phyloP scores from a whole-genome alignment of 352 stramenopile genomes.

The Globisporangium camurandrum region DNA sequence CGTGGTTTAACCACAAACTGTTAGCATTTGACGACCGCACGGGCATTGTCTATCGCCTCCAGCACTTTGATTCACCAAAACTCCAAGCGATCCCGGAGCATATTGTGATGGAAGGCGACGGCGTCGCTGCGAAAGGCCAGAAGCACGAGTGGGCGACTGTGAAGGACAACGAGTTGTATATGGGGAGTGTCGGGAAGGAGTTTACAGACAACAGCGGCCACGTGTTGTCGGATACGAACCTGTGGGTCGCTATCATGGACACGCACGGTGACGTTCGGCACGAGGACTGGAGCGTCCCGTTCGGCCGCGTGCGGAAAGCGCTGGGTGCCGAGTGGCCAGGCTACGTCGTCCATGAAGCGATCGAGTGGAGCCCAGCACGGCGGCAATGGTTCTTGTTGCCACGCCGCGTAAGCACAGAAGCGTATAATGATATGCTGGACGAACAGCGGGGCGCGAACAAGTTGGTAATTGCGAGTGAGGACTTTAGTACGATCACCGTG shows the following conservation, averaged over 20 bases:
- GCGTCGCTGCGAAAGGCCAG: slow-evolving; percentile 95
- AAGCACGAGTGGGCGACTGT: slow-evolving; percentile 99
- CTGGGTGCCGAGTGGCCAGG: slow-evolving; percentile 86
- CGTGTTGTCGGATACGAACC: slow-evolving; percentile 94
- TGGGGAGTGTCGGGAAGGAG: slow-evolving; percentile 95
- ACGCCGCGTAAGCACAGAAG: slow-evolving; percentile 89
- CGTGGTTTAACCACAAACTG: slow-evolving; percentile 83
- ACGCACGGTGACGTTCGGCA: slow-evolving; percentile 69
- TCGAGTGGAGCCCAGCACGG: slow-evolving; percentile 91
- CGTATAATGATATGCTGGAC: slow-evolving; percentile 95
- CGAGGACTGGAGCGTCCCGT: slow-evolving; percentile 93
- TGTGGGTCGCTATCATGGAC: slow-evolving; percentile 94
- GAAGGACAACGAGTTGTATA: slow-evolving; percentile 96
- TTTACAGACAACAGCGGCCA: slow-evolving; percentile 89
- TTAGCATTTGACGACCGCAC: slow-evolving; percentile 97
- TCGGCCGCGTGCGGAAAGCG: slow-evolving; percentile 88
- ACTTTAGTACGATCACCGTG: slow-evolving; percentile 84
- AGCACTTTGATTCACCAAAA: slow-evolving; percentile 78
- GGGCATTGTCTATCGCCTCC: slow-evolving; percentile 96
- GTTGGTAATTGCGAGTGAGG: slow-evolving; percentile 84
- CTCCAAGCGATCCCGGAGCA: slow-evolving; percentile 90
- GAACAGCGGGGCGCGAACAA: slow-evolving; percentile 90
- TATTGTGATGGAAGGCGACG: slow-evolving; percentile 97
- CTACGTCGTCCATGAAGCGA: slow-evolving; percentile 98
- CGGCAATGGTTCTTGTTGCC: slow-evolving; percentile 98